Percentiles rank a stretch among this genome's conserved stretches.
These are phyloP conservation scores for Fusarium keratoplasticum DNA, from an alignment of 2,329 filamentous ascomycete species.

Conservation along the genomic window DNA sequence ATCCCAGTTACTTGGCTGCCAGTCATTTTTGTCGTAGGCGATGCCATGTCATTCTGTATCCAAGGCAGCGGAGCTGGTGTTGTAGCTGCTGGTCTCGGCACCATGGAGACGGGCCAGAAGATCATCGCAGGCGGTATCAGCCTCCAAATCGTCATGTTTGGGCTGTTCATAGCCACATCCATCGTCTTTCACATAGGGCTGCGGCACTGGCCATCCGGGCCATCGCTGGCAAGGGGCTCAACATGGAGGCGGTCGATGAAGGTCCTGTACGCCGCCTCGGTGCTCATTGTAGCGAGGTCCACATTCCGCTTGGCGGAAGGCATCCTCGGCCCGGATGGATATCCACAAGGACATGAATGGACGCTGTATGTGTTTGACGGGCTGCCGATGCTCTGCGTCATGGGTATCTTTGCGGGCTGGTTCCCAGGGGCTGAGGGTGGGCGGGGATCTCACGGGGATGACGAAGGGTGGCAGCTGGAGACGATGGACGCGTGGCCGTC, in stretches of 20 bases:
- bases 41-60: background rate
- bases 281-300: conserved; percentile 57
- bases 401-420: conserved; percentile 35
- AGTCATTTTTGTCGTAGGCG: conserved; percentile 55
- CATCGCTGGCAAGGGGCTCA: conserved; percentile 22
- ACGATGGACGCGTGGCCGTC: conserved; percentile 17
- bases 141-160: conserved; percentile 66
- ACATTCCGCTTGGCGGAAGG: conserved; percentile 63
- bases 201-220: conserved; percentile 11
- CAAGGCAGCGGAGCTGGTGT: conserved; percentile 50
- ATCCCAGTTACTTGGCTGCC: conserved; percentile 58
- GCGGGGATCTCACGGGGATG: background rate
- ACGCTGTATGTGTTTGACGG: conserved; percentile 58
- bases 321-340: conserved; percentile 54
- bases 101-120: conserved; percentile 56
- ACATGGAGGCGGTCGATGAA: conserved; percentile 51
- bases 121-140: conserved; percentile 58
- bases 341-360: conserved; percentile 55
- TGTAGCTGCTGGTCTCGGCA: conserved; percentile 41
- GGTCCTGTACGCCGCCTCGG: conserved; percentile 52
- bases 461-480: conserved; percentile 5
- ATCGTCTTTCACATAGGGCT: conserved; percentile 59
- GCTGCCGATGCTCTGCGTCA: conserved; percentile 36
- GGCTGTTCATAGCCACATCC: conserved; percentile 61
- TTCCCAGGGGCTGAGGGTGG: conserved; percentile 29